Evolutionary conservation across 2,329 filamentous ascomycete genomes (phyloP), one percentile per base, ranked within the genome.

Genomic region (Aspergillus unguis): DNA sequence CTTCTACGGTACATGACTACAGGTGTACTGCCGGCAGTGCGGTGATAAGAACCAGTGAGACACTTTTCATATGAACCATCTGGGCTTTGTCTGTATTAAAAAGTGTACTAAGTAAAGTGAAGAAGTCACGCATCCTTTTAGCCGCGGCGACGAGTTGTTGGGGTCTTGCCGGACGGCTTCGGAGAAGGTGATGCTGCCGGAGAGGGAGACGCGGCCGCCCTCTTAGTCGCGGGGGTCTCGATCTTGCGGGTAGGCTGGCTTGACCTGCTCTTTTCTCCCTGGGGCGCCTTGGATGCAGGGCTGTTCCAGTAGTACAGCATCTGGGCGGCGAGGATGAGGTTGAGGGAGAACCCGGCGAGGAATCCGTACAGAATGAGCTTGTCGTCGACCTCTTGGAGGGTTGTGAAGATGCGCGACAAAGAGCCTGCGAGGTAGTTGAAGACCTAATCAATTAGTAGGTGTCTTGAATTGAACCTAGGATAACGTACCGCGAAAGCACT

Each of bases 361-460:
- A 95, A 97, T 46, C 92, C 88, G 75, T 95, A 97, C 27, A 99
- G 82, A 65, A 99, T 97, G 54, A 97, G 80, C 75, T 92, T 92
- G 74, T 99, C 94, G 71, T 95, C 88, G 55, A 99, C 94, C 78
- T 99, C 94, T 68, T 97, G 92, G 53, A 99, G 78, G 6, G 95
- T 99, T 31, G 94, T 99, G 75, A 96, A 99, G 76, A 99, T 95
- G 69, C 94, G 88, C 27, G 90, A 89, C 53, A 97, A 83, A 40
- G 91, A 96, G 36, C 95, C 94, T 63, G 86, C 80, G 65, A 99
- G 89, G 75, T 96, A 99, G 80, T 96, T 97, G 82, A 99, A 96
- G 62, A 99, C 91, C 92, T 96, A 65, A 1, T 36, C 3, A 61
- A 44, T 46, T 3, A 48, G 29, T 26, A 37, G 23, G 33, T 11